These are phyloP conservation scores for Hymenoscyphus fraxineus DNA, from an alignment of 2,329 filamentous ascomycete species.

Conservation along the genomic window DNA sequence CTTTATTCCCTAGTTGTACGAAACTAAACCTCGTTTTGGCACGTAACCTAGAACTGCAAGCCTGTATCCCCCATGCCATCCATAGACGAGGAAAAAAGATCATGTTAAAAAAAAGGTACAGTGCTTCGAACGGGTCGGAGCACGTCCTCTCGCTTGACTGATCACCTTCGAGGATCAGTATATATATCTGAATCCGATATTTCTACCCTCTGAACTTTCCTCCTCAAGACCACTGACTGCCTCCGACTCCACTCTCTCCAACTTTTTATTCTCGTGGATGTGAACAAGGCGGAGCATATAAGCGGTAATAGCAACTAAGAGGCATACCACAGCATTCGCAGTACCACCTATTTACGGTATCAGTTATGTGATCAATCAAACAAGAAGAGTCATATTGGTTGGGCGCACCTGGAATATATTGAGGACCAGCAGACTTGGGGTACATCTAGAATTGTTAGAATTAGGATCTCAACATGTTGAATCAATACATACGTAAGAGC, in stretches of 20 bases:
- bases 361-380: background rate
- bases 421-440: constrained; percentile 20
- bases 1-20: no score
- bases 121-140: background rate
- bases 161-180: background rate
- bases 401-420: constrained; percentile 15
- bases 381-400: background rate
- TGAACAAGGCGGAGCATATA: constrained; percentile 3
- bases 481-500: constrained; percentile 43
- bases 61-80: no score
- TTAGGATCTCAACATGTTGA: background rate
- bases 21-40: no score
- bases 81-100: background rate
- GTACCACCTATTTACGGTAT: background rate
- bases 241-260: constrained; percentile 6
- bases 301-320: constrained; percentile 2
- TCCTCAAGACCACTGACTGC: background rate
- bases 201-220: background rate
- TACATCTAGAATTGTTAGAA: constrained; percentile 45
- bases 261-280: constrained; percentile 2
- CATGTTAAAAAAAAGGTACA: background rate
- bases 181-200: constrained; percentile 9
- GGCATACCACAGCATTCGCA: constrained; percentile 4
- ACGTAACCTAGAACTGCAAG: no score
- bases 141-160: background rate